Evolutionary conservation across 495 filamentous ascomycete species (phyloP).

Genomic region (Aspergillus biplanus): DNA sequence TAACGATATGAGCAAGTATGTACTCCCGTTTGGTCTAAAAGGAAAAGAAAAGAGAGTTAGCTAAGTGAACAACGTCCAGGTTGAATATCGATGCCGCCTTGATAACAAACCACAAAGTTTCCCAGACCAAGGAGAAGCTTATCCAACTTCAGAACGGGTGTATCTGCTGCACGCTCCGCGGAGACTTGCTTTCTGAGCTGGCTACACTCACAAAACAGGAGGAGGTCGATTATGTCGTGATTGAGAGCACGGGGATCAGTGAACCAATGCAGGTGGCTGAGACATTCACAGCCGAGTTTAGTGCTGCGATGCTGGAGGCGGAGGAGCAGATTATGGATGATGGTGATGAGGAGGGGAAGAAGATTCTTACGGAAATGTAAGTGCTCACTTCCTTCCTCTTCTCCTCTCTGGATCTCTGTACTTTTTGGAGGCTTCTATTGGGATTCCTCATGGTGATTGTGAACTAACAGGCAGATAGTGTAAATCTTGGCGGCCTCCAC

Average conservation of each 20-base stretch:
- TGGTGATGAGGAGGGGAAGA: conserved; percentile 37
- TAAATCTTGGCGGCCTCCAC: conserved; percentile 54
- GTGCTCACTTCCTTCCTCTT: neutral
- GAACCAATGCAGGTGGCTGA: conserved; percentile 67
- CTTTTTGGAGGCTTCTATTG: no score
- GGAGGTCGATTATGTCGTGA: conserved; percentile 59
- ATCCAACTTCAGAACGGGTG: conserved; percentile 66
- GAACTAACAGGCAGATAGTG: conserved; percentile 24
- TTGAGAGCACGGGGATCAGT: conserved; percentile 64
- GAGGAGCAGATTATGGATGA: conserved; percentile 29
- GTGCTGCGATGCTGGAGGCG: conserved; percentile 43
- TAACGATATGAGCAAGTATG: conserved; percentile 59
- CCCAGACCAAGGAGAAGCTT: conserved; percentile 56
- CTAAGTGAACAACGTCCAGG: conserved; percentile 19
- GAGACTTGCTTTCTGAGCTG: conserved; percentile 59
- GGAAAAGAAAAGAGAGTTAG: no score
- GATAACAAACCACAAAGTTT: conserved; percentile 54
- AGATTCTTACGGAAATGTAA: conserved; percentile 45
- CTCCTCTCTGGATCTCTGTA: neutral
- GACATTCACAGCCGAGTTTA: conserved; percentile 60
- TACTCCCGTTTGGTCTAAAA: conserved; percentile 9
- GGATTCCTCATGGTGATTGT: no score
- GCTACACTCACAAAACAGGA: conserved; percentile 51
- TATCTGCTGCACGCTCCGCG: conserved; percentile 64
- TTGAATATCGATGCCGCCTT: conserved; percentile 62